Evolutionary conservation across 768 basidiomycete genomes (phyloP), one percentile per base, ranked within the genome.

Genomic region (Agrocybe chaxingu): DNA sequence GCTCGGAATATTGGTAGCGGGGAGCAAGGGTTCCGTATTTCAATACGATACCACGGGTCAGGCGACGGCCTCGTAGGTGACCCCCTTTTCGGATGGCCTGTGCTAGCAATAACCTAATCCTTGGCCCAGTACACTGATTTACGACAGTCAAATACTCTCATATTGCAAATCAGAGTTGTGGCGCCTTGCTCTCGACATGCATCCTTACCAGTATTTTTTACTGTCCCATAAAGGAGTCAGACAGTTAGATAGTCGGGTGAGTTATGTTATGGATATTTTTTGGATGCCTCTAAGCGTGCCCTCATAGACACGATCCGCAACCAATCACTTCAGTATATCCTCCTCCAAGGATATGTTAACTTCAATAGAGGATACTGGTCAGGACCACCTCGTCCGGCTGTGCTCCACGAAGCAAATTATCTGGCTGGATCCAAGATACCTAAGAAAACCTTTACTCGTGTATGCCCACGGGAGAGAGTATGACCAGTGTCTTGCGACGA

Each of bases 381-480:
- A 65, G 4, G 74, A 80, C 51, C 61, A 76, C 40, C 63, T 84
- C 35, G 58, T 84, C 30, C 75, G 78, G 2, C 55, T 88, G 3
- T 76, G 74, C 30, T 81, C 87, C 1, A 91, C 87, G 1, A 70
- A 68, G 1, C 74, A 85, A 40, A 57, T 91, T 11, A 55, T 84
- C 10, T 92, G 89, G 89, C 62, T 91, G 29, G 89, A 92, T 59
- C 68, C 73, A 29, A 78, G 89, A 31, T 77, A 74, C 57, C 66
- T 75, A n/a, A 62, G 62, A 18, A 79, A 69, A 51, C 85, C 88
- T 5, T 59, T 91, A 3, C 56, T 92, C 7, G 79, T 76, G 3
- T 77, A 77, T 56, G 79, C 75, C 47, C 89, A 92, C 62, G 68
- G 74, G 42, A 73, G 88, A 13, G 70, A 75, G 34, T 75, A 68